phyloP scores from a whole-genome alignment of 2,329 filamentous ascomycete species.

The Pseudogymnoascus sp. region DNA sequence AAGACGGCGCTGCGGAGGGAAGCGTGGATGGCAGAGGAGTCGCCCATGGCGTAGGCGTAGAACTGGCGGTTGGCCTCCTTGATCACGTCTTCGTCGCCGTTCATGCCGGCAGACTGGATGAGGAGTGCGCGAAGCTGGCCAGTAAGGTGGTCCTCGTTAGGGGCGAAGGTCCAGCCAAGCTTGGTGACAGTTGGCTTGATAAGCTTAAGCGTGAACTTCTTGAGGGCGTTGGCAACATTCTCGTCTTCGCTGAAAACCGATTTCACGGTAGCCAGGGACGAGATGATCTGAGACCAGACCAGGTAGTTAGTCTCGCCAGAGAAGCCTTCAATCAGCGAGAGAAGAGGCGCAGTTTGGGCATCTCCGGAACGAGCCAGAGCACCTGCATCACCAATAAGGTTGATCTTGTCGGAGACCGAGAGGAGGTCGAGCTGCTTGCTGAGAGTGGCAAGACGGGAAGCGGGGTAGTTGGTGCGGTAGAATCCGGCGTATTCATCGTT shows the following conservation, averaged over 20 bases:
- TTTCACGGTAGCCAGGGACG: slow-evolving; percentile 67
- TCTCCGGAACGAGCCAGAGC: slow-evolving; percentile 84
- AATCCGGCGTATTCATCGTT: slow-evolving; percentile 85
- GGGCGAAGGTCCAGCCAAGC: slow-evolving; percentile 77
- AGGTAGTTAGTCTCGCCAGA: slow-evolving; percentile 73
- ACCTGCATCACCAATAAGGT: slow-evolving; percentile 79
- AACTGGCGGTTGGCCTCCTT: slow-evolving; percentile 73
- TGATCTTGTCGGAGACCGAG: slow-evolving; percentile 83
- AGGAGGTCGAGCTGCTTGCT: slow-evolving; percentile 68
- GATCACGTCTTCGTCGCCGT: slow-evolving; percentile 63
- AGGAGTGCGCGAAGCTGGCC: slow-evolving; percentile 77
- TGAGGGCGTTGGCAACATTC: slow-evolving; percentile 61
- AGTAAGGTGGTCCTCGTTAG: slow-evolving; percentile 71
- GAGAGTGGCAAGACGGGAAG: slow-evolving; percentile 72
- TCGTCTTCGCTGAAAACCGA: slow-evolving; percentile 77
- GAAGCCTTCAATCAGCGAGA: slow-evolving; percentile 82
- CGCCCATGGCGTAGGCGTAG: slow-evolving; percentile 61
- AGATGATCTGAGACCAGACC: slow-evolving; percentile 80
- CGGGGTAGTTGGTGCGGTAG: slow-evolving; percentile 89
- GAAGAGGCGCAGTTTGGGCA: slow-evolving; percentile 69
- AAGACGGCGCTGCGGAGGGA: slow-evolving; percentile 76
- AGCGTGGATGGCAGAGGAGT: slow-evolving; percentile 65
- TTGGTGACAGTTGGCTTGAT: slow-evolving; percentile 66
- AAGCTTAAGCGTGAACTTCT: slow-evolving; percentile 71
- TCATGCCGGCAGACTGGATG: slow-evolving; percentile 64